These are phyloP conservation scores for Dovyalis caffra DNA, from an alignment of 345 rosid genomes.

Conservation along the genomic window DNA sequence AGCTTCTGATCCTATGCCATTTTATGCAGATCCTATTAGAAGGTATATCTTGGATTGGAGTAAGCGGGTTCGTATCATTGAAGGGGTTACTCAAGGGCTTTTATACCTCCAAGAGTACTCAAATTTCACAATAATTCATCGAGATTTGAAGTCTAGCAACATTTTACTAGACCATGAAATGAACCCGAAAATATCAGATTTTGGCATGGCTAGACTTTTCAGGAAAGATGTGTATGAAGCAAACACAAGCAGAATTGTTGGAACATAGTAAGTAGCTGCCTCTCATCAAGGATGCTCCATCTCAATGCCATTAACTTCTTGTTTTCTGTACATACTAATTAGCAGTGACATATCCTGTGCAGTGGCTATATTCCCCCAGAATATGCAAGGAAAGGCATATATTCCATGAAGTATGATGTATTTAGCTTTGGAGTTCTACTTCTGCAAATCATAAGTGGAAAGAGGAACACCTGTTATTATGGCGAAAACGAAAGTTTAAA, in stretches of 20 bases:
- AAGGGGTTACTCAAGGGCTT: conserved; percentile 49
- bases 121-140: conserved; percentile 42
- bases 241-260: conserved; percentile 36
- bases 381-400: conserved; percentile 41
- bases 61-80: conserved; percentile 34
- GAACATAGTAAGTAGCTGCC: conserved; percentile 37
- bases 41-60: conserved; percentile 29
- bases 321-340: no score
- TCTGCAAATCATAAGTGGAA: conserved; percentile 47
- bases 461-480: conserved; percentile 28
- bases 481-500: conserved; percentile 34
- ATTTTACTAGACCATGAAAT: conserved; percentile 32
- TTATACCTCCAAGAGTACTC: conserved; percentile 53
- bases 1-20: no score
- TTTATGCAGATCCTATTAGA: conserved; percentile 28
- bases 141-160: conserved; percentile 45
- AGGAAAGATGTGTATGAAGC: conserved; percentile 34
- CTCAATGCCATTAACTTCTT: no score
- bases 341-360: neutral
- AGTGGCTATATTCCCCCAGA: conserved; percentile 57
- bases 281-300: neutral
- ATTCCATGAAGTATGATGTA: conserved; percentile 48
- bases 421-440: conserved; percentile 56
- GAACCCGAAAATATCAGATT: conserved; percentile 51
- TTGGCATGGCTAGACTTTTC: conserved; percentile 43